Evolutionary conservation across 129 eudicot species (phyloP), one percentile per base, ranked within the genome.

Genomic region (Lonicera japonica): DNA sequence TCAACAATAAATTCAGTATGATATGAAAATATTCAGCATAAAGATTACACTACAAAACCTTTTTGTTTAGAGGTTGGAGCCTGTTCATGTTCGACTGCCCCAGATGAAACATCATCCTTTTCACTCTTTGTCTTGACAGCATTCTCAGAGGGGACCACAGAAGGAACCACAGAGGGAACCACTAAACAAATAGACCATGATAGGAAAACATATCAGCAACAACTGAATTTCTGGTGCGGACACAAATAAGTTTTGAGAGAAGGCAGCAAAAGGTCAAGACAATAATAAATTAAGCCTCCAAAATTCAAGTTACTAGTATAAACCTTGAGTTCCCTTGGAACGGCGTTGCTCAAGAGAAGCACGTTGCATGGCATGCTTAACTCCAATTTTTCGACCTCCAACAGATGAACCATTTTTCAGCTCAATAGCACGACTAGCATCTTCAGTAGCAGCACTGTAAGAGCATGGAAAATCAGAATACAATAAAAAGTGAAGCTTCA

Each of bases 281-380:
- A 20, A 60, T 20, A 13, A 21, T 61, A 25, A 38, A 62, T 21
- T 39, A 46, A 57, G 14, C 16, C 39, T 41, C 14, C 14, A 55
- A 36, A 56, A 66, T 15, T 12, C 45, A 54, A 60, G 55, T 38
- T 34, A 46, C 51, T 4, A 34, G 19, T 59, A 56, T 53, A 57
- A 73, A 92, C 98, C 98, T 84, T 78, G 76, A 53, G 66, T 85
- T 50, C 72, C 83, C 67, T 87, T 87, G 19, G 83, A 50, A 25
- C 95, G 82, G 21, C 98, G 86, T 61, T 92, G 87, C 75, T 92
- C 95, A 48, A 92, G 87, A 55, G 98, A 69, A 70, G 96, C 86
- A 66, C 98, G 86, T 55, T 84, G 95, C 18, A 53, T 79, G 34
- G 98, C 98, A 54, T 78, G 96, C 72, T 87, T 87, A 53, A 85